Base-by-base conservation (phyloP, 805 yeast genomes). In the Wickerhamomyces strasburgensis region DNA sequence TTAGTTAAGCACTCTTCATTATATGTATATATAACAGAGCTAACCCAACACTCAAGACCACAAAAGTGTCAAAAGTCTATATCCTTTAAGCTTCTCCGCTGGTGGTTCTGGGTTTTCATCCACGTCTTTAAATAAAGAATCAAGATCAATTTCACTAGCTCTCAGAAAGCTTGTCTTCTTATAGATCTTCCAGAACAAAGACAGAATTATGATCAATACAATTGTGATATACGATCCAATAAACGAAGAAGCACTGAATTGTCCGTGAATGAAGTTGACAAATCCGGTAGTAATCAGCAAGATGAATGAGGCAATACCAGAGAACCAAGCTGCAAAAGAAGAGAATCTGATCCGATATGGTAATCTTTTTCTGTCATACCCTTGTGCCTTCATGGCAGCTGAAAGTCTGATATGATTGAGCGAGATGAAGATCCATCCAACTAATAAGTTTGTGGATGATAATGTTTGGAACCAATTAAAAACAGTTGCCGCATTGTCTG, bases 81-180 rank as follows among this genome's bases (percentile, higher is more conserved):
- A 47, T 3, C 49, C 47, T 37, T 24, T 44, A 6, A 39, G 10
- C 17, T 37, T 37, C 19, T 38, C 40, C 4, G 19, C 25, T 10
- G 45, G 45, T 14, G 44, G 55, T 35, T 58, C 62, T 21, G 62
- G 63, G 35, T 52, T 44, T 13, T 49, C 52, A 17, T 43, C 49
- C 19, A 51, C 56, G 37, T 60, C 63, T 36, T 39, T 43, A 43
- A 60, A 60, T 27, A 60, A 44, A 4, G 47, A 25, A 16, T 34
- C 52, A 17, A 73, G 57, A 49, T 72, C 73, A 28, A 65, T 67
- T 36, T 72, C 65, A 14, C 44, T 37, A 3, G 71, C 56, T 29
- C 49, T 52, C 42, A 63, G 46, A 30, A 59, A 45, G 30, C 44
- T 56, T 2, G 65, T 59, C 35, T 40, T 50, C 46, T 58, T 60